Base-by-base conservation (phyloP, 768 basidiomycete genomes). In the Collybia sp. region DNA sequence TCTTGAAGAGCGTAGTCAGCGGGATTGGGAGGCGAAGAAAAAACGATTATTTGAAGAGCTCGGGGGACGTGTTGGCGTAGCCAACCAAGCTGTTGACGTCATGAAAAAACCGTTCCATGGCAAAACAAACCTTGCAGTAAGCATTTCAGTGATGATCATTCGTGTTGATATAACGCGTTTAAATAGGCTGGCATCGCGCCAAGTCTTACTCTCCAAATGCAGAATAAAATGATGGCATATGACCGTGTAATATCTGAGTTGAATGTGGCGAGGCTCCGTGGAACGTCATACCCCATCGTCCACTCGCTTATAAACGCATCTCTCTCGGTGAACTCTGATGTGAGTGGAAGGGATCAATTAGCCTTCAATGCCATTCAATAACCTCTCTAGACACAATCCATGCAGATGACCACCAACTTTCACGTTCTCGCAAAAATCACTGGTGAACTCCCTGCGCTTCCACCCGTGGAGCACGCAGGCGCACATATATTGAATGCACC, bases 151-250 rank as follows among this genome's bases (percentile, higher is more conserved):
- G 12, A 35, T 37, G 40, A 45, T 18, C 32, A 34, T 32, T n/a
- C 12, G 35, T 42, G 25, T 48, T 32, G 30, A 15, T 37, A 40
- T 42, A 16, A 10, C 18, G 9, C 30, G 44, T 16, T 41, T 35
- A 42, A 46, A 40, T 48, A 70, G 67, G 56, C 66, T 6, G 67
- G 63, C 50, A 55, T 58, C 35, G 68, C 74, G 1, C 81, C 85
- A 1, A 80, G 74, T 48, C 65, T 84, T 16, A 80, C 75, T 12
- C 62, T 88, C 34, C 87, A 90, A 58, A 88, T 88, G 85, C 93
- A 94, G 63, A 82, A 77, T 65, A 90, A 89, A 66, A 93, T 97
- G 93, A 91, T 97, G 87, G 84, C 82, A 11, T 99, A 97, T 62
- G 89, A 94, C 69, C 80, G 82, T 40, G 83, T 88, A 30, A 71